Conservation (phyloP, 2,329 filamentous ascomycete species). For the Lachnellula suecica region DNA sequence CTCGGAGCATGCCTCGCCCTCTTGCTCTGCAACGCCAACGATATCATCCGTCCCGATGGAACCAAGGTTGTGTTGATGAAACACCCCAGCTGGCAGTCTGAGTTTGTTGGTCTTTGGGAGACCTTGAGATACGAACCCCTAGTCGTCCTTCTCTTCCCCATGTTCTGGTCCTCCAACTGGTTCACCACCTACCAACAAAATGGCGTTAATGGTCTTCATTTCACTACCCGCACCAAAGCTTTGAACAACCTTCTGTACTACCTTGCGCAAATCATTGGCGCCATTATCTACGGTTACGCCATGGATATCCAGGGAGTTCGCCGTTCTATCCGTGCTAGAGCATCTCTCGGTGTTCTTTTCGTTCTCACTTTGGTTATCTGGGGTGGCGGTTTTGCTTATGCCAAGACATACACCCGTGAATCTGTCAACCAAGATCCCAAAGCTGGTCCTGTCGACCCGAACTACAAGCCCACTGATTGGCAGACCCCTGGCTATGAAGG, state of each 20-base stretch:
- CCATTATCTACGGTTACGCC: slow-evolving; percentile 68
- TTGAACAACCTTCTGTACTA: slow-evolving; percentile 82
- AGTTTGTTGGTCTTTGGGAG: slow-evolving; percentile 73
- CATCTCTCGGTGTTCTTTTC: slow-evolving; percentile 60
- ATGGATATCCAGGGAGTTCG: slow-evolving; percentile 62
- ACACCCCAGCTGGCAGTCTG: slow-evolving; percentile 82
- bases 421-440: slow-evolving; percentile 14
- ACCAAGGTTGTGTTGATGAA: slow-evolving; percentile 84
- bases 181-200: slow-evolving; percentile 83
- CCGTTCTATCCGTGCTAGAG: slow-evolving; percentile 67
- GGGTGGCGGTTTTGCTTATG: slow-evolving; percentile 81
- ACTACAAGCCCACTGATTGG: slow-evolving; percentile 55
- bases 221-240: slow-evolving; percentile 72
- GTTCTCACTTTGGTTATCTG: slow-evolving; percentile 74
- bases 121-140: slow-evolving; percentile 70
- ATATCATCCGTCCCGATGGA: slow-evolving; percentile 74
- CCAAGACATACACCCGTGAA: slow-evolving; percentile 58
- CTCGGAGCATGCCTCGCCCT: slow-evolving; percentile 69
- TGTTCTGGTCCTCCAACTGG: slow-evolving; percentile 79
- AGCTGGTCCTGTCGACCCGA: slow-evolving; percentile 1
- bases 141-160: slow-evolving; percentile 74
- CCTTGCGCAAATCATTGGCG: slow-evolving; percentile 74
- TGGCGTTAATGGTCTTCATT: slow-evolving; percentile 66
- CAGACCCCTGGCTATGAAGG: slow-evolving; percentile 65
- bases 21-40: slow-evolving; percentile 67